phyloP scores from a whole-genome alignment of 2,329 filamentous ascomycete species.

The Ophiosphaerella herpotricha region DNA sequence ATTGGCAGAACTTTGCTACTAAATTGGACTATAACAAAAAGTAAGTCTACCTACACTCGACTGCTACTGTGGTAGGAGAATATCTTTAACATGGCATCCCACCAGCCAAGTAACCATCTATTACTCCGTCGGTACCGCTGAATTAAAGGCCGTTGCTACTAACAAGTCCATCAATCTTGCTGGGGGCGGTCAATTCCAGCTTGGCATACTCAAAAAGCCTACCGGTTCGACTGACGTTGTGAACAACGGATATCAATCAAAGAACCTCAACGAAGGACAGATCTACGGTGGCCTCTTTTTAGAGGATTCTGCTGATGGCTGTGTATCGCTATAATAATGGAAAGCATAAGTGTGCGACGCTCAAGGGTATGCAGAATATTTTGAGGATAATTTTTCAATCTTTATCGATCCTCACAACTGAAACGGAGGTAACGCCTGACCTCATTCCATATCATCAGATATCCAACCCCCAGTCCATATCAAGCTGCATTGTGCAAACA shows the following conservation, averaged over 20 bases:
- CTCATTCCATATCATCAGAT: too few species aligned
- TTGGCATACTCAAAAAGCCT: constrained; percentile 67
- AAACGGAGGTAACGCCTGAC: too few species aligned
- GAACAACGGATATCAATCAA: constrained; percentile 43
- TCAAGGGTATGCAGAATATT: too few species aligned
- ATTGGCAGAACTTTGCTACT: constrained; percentile 67
- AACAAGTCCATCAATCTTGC: constrained; percentile 57
- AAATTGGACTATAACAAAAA: constrained; percentile 62
- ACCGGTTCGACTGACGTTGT: constrained; percentile 49
- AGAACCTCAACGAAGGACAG: constrained; percentile 44
- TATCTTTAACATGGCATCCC: background rate
- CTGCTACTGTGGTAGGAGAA: too few species aligned
- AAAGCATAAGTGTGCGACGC: too few species aligned
- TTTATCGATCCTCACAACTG: too few species aligned
- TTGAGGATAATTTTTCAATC: too few species aligned
- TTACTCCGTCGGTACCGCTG: constrained; percentile 57
- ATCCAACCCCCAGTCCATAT: too few species aligned
- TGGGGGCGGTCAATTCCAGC: constrained; percentile 65
- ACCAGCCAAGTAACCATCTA: constrained; percentile 60
- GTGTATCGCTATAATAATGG: constrained; percentile 35
- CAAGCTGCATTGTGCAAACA: too few species aligned
- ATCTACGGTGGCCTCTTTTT: constrained; percentile 48
- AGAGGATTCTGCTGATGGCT: constrained; percentile 42
- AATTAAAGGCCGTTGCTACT: constrained; percentile 55
- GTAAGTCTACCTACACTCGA: constrained; percentile 42